Base-by-base conservation (phyloP, 202 grass and related monocot genomes). In the Panicum virgatum region DNA sequence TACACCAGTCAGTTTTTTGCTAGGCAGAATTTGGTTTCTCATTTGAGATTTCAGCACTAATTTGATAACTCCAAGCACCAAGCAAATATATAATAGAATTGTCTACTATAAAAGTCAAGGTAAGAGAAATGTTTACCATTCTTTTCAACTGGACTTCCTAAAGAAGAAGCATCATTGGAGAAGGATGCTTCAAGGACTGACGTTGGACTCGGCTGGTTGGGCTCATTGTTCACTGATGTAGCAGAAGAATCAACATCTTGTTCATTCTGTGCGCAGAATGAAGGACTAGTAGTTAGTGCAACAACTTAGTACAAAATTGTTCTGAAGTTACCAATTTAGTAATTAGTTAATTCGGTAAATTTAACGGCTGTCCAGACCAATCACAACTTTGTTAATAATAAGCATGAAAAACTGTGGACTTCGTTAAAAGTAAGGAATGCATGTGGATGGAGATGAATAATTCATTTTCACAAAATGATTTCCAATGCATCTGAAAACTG, bases 101-200 rank as follows among this genome's bases (percentile, higher is more conserved):
- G 67, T 62, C 1, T 70, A 29, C 15, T 44, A 26, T 2, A 81
- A 32, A 52, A 60, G 34, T 60, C 32, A 76, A 72, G 45, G 11
- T 50, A 58, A 59, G 14, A 26, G 3, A 72, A 25, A 80, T 79
- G 16, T 59, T 44, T 83, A 93, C 92, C 95, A 71, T 26, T 75
- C 25, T 86, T 86, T 80, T 85, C 78, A 27, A 58, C 72, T 27
- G 84, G 86, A 82, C 95, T 97, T 73, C 86, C 90, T 34, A 71
- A 69, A 44, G 95, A 94, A 57, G 69, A 94, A 86, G 86, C 79
- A 62, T 94, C 92, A 80, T 80, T 88, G 57, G 95, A 89, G 66
- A 94, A 93, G 51, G 72, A 92, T 50, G 91, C 69, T 88, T 92
- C 89, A 5, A 97, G 88, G 72, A 94, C 91, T 40, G 94, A 94